Evolutionary conservation across 257 asterid genomes (phyloP), one percentile per base, ranked within the genome.

Genomic region (Plectranthus barbatus): DNA sequence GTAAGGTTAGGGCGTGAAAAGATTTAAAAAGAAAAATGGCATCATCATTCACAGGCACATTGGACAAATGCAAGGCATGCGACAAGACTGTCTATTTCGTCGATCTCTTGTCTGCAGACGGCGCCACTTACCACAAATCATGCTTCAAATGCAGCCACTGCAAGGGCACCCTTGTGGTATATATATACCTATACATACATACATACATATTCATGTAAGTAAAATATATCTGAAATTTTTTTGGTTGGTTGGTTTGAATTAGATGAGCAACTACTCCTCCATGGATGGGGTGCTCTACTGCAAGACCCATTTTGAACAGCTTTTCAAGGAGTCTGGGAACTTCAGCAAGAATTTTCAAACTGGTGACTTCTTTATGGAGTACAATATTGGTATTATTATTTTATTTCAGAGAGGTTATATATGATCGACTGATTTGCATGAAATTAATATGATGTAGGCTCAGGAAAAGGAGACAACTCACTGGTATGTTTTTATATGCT

Each of bases 201-300:
- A 26, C 31, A 26, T 5, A 26, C 31, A 26, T 5, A 26, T 5
- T 1, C 31, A 26, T 5, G 5, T 5, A 26, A 2, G 5, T 5
- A 26, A 2, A 2, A 26, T 26, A 26, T 26, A 1, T 1, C 5
- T 26, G 31, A 26, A 26, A n/a, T n/a, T n/a, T 26, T 26, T 26
- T 1, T 26, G 31, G 41, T 36, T 7, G 41, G 5, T 44, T 31
- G 19, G n/a, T n/a, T n/a, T n/a, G n/a, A n/a, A n/a, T n/a, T 78
- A 90, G 97, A 83, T 90, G 86, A 90, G 97, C 84, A 85, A 79
- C 84, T 90, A 85, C 76, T 87, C 94, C n/a, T 79, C 94, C 67
- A 75, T 81, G 83, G 94, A 87, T 46, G 97, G 95, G 61, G 73
- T 72, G 65, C 70, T 87, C 36, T 90, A 81, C 67, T 90, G 95